Conservation (phyloP, 805 yeast species). For the Debaryomyces prosopidis region DNA sequence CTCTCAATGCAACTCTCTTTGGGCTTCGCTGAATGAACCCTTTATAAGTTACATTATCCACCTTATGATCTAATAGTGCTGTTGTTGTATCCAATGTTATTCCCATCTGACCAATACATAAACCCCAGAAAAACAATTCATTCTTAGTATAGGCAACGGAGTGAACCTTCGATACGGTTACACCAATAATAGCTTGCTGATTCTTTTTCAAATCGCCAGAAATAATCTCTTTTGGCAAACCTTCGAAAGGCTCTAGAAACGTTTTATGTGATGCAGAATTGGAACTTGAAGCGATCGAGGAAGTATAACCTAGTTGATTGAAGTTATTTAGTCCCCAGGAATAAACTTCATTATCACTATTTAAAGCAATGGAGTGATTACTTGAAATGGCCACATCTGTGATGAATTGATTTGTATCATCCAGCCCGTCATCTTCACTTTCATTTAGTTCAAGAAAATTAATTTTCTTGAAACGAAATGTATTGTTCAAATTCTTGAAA, state of each 20-base stretch:
- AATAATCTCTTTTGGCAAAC: slow-evolving; percentile 40
- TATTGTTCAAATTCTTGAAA: slow-evolving; percentile 33
- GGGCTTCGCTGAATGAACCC: slow-evolving; percentile 43
- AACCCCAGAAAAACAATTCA: slow-evolving; percentile 69
- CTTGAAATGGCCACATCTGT: slow-evolving; percentile 52
- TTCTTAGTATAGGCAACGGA: slow-evolving; percentile 57
- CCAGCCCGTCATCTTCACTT: slow-evolving; percentile 9
- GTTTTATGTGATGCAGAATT: slow-evolving; percentile 15
- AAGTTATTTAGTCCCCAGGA: slow-evolving; percentile 78
- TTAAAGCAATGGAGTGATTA: slow-evolving; percentile 66
- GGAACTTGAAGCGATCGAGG: slow-evolving; percentile 13
- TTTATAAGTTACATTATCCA: slow-evolving; percentile 27
- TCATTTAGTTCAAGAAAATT: slow-evolving; percentile 25
- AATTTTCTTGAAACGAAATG: slow-evolving; percentile 46
- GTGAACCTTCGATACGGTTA: slow-evolving; percentile 68
- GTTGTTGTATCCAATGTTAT: slow-evolving; percentile 21
- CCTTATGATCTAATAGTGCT: slow-evolving; percentile 23
- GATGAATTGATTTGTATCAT: slow-evolving; percentile 17
- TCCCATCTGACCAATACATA: slow-evolving; percentile 83
- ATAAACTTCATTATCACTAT: slow-evolving; percentile 53
- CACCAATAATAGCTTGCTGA: slow-evolving; percentile 35
- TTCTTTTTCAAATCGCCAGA: slow-evolving; percentile 45
- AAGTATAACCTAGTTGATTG: slow-evolving; percentile 60
- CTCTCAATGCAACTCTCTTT: slow-evolving; percentile 41
- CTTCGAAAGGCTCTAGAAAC: slow-evolving; percentile 28